These are phyloP conservation scores for Linum tenue DNA, from an alignment of 345 rosid species.

Conservation along the genomic window DNA sequence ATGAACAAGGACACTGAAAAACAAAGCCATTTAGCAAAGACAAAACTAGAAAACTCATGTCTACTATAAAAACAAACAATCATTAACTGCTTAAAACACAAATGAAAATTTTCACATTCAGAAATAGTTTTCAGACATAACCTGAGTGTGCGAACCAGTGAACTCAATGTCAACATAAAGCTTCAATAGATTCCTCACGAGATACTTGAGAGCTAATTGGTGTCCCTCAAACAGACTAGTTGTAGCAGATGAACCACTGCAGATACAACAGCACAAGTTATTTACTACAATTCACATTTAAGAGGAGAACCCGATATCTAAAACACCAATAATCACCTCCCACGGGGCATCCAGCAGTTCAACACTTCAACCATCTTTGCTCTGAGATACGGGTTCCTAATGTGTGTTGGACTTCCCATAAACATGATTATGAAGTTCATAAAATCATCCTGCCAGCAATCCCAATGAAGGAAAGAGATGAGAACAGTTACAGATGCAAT, in stretches of 20 bases:
- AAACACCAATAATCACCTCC: conserved; percentile 41
- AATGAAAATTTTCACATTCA: neutral
- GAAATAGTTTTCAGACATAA: conserved; percentile 14
- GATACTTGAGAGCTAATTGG: conserved; percentile 81
- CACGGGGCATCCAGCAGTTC: conserved; percentile 97
- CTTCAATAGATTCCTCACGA: conserved; percentile 95
- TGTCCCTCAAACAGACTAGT: conserved; percentile 87
- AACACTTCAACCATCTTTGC: conserved; percentile 99
- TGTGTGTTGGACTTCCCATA: conserved; percentile 81
- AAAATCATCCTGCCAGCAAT: conserved; percentile 73
- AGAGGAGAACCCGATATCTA: conserved; percentile 1
- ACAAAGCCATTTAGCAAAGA: neutral
- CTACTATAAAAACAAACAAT: too few relatives aligned
- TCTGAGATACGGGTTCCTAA: conserved; percentile 91
- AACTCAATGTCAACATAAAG: conserved; percentile 98
- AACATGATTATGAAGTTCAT: conserved; percentile 98
- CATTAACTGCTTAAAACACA: too few relatives aligned
- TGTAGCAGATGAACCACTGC: conserved; percentile 79
- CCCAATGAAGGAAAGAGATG: conserved; percentile 6
- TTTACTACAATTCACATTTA: neutral
- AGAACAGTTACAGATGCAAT: conserved; percentile 6
- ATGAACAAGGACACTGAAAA: neutral
- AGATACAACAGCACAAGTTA: conserved; percentile 15
- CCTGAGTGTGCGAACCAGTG: conserved; percentile 99
- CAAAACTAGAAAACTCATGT: neutral